Percentiles rank a stretch among this genome's conserved stretches.
Evolutionary conservation across 768 basidiomycete genomes (phyloP).

Genomic region (Baorangia bicolor): DNA sequence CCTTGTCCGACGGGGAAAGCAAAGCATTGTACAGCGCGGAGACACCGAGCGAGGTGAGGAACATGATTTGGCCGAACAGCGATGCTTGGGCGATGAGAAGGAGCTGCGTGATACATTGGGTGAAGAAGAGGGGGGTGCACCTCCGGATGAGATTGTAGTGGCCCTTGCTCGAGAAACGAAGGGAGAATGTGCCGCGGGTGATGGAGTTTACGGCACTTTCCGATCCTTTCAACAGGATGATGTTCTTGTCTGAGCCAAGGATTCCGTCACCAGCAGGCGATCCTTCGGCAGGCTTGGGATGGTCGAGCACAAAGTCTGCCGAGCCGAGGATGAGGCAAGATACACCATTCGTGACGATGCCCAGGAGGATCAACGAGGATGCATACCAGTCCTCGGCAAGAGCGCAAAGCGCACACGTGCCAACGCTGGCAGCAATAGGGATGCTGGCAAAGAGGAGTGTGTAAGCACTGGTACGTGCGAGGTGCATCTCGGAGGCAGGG

Average conservation of each 20-base stretch:
- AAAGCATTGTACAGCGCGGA: conserved; percentile 27
- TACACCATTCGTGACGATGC: too few species aligned
- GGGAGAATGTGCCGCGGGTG: conserved; percentile 27
- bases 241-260: conserved; percentile 15
- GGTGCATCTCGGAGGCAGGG: too few species aligned
- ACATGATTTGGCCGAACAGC: conserved; percentile 32
- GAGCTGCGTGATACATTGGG: conserved; percentile 29
- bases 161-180: conserved; percentile 17
- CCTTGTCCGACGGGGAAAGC: conserved; percentile 33
- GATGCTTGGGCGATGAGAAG: conserved; percentile 29
- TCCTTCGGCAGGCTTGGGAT: conserved; percentile 23
- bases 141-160: conserved; percentile 15
- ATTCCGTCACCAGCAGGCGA: conserved; percentile 32
- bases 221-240: conserved; percentile 27
- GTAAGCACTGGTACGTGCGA: too few species aligned
- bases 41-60: conserved; percentile 24
- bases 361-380: too few species aligned
- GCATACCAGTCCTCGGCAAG: too few species aligned
- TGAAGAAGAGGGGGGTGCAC: conserved; percentile 22
- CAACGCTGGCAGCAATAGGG: too few species aligned
- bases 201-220: conserved; percentile 31
- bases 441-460: too few species aligned
- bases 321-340: conserved; percentile 26
- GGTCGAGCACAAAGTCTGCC: conserved; percentile 21
- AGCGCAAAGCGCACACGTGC: too few species aligned